phyloP scores from a whole-genome alignment of 805 yeast genomes.

The Saccharomycopsis sp. region DNA sequence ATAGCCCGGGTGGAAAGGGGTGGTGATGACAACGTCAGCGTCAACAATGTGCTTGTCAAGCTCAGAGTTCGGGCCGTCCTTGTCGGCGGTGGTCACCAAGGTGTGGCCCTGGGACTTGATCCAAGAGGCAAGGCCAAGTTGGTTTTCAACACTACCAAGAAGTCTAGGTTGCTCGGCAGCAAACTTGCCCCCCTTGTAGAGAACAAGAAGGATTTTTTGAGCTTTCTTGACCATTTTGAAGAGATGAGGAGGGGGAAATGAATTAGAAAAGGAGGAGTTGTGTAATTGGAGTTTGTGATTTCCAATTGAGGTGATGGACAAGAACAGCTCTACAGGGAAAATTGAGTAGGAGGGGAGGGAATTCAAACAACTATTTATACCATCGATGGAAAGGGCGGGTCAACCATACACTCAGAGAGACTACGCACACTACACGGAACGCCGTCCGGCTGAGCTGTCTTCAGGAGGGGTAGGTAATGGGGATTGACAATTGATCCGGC shows the following conservation, averaged over 20 bases:
- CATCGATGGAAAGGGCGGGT: no score
- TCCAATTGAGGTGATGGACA: no score
- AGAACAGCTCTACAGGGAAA: no score
- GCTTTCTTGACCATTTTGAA: conserved; percentile 3
- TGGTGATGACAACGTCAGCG: conserved; percentile 70
- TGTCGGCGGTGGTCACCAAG: conserved; percentile 55
- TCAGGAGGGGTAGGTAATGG: no score
- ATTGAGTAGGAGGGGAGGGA: no score
- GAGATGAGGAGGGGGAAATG: background rate
- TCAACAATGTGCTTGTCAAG: conserved; percentile 59
- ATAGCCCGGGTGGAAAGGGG: conserved; percentile 80
- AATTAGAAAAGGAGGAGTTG: background rate
- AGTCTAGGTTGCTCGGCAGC: conserved; percentile 53
- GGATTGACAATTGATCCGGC: no score
- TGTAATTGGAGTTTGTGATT: background rate
- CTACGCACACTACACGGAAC: no score
- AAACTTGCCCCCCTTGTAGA: conserved; percentile 50
- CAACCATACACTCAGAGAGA: no score
- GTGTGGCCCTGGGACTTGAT: conserved; percentile 60
- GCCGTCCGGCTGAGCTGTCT: no score
- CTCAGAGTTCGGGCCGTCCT: conserved; percentile 51
- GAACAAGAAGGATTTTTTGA: conserved; percentile 42
- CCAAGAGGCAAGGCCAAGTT: conserved; percentile 59
- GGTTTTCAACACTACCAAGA: conserved; percentile 67
- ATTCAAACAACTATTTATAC: no score